Percentiles rank a stretch among this genome's conserved stretches.
Evolutionary conservation across 139 green algal genomes (phyloP).

Genomic region (Trebouxia sp.): DNA sequence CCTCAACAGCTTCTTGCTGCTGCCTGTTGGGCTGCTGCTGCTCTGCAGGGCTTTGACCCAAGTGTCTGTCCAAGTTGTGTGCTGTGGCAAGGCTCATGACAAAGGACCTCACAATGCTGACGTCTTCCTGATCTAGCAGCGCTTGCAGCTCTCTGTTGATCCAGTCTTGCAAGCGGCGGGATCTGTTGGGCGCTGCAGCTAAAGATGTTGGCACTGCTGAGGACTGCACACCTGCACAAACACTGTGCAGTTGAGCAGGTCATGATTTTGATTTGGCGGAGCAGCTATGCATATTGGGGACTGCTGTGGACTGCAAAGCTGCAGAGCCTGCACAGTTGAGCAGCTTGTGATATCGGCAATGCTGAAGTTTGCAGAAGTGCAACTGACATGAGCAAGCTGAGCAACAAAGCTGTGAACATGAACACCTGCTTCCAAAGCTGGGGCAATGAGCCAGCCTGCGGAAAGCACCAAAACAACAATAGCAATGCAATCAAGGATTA

Average conservation of each 20-base stretch:
- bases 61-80: constrained; percentile 21
- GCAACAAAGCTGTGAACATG: too few relatives aligned
- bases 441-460: too few relatives aligned
- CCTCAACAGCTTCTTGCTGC: constrained; percentile 1
- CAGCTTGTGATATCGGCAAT: background rate
- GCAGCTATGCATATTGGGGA: constrained; percentile 6
- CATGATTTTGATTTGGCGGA: background rate
- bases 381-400: too few relatives aligned
- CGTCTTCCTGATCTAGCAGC: constrained; percentile 37
- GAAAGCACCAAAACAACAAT: too few relatives aligned
- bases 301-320: background rate
- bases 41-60: constrained; percentile 16
- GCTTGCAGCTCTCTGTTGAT: constrained; percentile 44
- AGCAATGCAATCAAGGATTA: too few relatives aligned
- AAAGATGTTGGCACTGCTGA: background rate
- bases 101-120: constrained; percentile 36
- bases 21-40: constrained; percentile 22
- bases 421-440: too few relatives aligned
- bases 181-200: background rate
- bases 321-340: background rate
- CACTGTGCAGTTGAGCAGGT: background rate
- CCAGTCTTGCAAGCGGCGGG: constrained; percentile 37
- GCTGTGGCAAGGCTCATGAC: constrained; percentile 41
- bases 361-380: too few relatives aligned
- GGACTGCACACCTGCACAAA: background rate